Base-by-base conservation (phyloP, 805 yeast genomes). In the Schizosaccharomyces lindneri region DNA sequence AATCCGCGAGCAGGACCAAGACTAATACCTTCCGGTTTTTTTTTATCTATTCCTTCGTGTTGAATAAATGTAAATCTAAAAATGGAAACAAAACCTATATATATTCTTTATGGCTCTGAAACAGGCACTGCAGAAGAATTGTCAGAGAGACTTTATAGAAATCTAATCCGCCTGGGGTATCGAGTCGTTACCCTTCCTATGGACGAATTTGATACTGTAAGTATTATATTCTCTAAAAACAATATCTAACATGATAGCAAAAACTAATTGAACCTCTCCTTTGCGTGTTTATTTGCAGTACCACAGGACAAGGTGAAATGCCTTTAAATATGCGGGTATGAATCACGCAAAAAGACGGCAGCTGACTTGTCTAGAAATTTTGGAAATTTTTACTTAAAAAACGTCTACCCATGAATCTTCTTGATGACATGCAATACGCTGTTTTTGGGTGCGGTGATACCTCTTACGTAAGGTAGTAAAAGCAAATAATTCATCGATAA, bases 391-490 rank as follows among this genome's bases (percentile, higher is more conserved):
- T 93, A 66, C 77, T 87, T 63, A 80, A 79, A 68, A 80, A 78
- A 68, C 81, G 81, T 65, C 77, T 90, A 6, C 77, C 93, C 73
- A 36, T 65, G 0, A 80, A 80, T 66, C 72, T 87, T 39, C 72
- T 90, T 48, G 76, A 76, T 64, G 85, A 83, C 68, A 66, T 86
- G 11, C 70, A 73, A 19, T 75, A 88, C 65, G 79, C 90, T 2
- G 78, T 87, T 1, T 84, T 93, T 68, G 99, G 98, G 0, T 72
- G 93, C 1, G 99, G 99, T 31, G 97, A 93, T 70, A 83, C 95
- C 0, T 83, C 95, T 0, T 93, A 93, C 69, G 86, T 94, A 4
- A 64, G 64, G 63, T 62, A 48, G 43, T 36, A 36, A 36, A 36
- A 11, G 4, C 24, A 1, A 2, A 36, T 27, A 6, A 6, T 19